Evolutionary conservation across 768 basidiomycete genomes (phyloP), one percentile per base, ranked within the genome.

Genomic region (Gloeopeniophorella convolvens): DNA sequence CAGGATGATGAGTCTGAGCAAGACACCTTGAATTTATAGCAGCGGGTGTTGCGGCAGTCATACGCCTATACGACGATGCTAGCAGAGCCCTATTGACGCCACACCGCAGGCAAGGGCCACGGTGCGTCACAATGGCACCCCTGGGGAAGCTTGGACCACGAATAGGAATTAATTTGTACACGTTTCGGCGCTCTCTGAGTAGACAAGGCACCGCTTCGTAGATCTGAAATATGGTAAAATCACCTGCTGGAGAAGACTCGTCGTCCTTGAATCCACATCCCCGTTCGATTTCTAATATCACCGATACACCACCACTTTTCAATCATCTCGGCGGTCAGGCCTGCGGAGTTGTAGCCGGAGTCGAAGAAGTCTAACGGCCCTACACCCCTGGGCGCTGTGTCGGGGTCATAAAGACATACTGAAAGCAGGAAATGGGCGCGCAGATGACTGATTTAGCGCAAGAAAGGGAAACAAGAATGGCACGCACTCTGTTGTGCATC

Each of bases 271-370:
- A 93, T 74, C 86, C 89, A 95, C 65, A 91, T 73, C 3, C 66
- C 70, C 2, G 50, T 59, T 16, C 88, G 75, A 66, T 93, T 93
- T 43, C 75, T 72, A 4, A 60, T 60, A 60, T 88, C 82, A 0
- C 91, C 91, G 34, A 85, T 62, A 59, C 87, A 88, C 89, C 89
- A 94, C 92, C 92, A 93, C 62, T 85, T 89, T 65, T 94, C 92
- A 20, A 93, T 57, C 66, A 78, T 69, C 43, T 83, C 84, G 35
- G 70, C 60, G 6, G 66, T 66, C 45, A 75, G 43, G 8, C 42
- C 26, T 45, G 26, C 42, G 46, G 49, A 43, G 31, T 52, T 33
- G 27, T 50, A 15, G 41, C 37, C 34, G 4, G 59, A 54, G 45
- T 78, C 81, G 57, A 90, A 82, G 59, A 89, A 83, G 61, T 91